Percentiles rank a stretch among this genome's conserved stretches.
Evolutionary conservation across 129 eudicot species (phyloP).

Genomic region (Flaveria ramosissima): DNA sequence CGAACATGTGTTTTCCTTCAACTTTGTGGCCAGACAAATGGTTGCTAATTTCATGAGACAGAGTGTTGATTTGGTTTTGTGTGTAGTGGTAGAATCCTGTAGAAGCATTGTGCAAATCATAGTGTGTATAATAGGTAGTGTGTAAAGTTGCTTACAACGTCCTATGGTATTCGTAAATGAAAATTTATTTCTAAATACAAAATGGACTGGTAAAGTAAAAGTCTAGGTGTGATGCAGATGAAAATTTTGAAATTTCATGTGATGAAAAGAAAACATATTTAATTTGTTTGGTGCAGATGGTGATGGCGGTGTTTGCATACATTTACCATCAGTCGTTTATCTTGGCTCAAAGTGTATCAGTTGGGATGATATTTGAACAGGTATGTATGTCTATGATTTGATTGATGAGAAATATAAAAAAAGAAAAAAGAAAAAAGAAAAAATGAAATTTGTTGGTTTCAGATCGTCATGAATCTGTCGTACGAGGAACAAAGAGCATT

Average conservation of each 20-base stretch:
- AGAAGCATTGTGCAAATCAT: no score
- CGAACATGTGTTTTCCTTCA: background rate
- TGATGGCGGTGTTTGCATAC: conserved; percentile 95
- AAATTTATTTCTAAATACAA: background rate
- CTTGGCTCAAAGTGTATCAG: conserved; percentile 72
- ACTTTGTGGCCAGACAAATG: no score
- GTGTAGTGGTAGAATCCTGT: no score
- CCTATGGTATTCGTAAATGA: background rate
- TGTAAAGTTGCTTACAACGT: no score
- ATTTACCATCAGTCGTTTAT: conserved; percentile 89
- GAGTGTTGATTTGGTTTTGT: no score
- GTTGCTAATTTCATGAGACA: no score
- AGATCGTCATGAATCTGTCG: conserved; percentile 5
- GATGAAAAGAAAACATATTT: no score
- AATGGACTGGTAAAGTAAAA: background rate
- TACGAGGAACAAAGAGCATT: conserved; percentile 9
- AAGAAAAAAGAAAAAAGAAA: background rate
- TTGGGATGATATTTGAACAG: conserved; percentile 91
- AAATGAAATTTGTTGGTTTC: background rate
- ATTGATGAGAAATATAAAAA: background rate
- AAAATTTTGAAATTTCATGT: no score
- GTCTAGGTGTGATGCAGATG: background rate
- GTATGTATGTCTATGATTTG: conserved; percentile 21
- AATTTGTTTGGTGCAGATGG: conserved; percentile 57
- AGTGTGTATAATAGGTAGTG: background rate